Evolutionary conservation across 495 filamentous ascomycete genomes (phyloP), one percentile per base, ranked within the genome.

Genomic region (Penicillium dipodomyicola): DNA sequence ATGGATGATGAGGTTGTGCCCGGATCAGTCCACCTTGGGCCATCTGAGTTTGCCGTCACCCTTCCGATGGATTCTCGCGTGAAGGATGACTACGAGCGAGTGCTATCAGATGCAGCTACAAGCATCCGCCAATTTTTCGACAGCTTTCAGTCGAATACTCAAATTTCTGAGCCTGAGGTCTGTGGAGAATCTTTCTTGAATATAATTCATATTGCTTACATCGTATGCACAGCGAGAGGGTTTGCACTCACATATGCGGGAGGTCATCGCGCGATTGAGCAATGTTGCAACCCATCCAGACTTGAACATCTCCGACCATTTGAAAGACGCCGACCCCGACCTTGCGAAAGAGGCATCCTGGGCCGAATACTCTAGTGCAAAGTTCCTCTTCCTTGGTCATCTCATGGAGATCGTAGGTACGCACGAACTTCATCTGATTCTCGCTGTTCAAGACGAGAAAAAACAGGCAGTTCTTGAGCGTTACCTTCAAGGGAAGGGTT

Each of bases 321-420:
- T 69, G 59, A 74, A 65, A 60, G 70, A 59, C 43, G 45, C 64
- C 5, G 64, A 63, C 5, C 70, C 67, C 0, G 64, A 76, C 25
- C 61, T 76, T 15, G 62, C 68, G 29, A 69, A 76, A 44, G 78
- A 83, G 56, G 77, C 82, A 11, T 64, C 71, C 14, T 85, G 81
- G 77, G 79, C 81, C 5, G 78, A 83, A 44, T 72, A 77, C 14
- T 80, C 77, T 14, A 85, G 83, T 59, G 65, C 80, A 27, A 82
- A 86, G 62, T 84, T 88, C 61, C 59, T 73, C 20, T 78, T 88
- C 57, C 66, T 87, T 5, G 67, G 76, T 32, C 70, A 78, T 62
- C 68, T 87, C 39, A 62, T 85, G 47, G 64, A 81, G 49, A 56
- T 73, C 42, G 65, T 74, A 8, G 69, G 70, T 10, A 56, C 63